Evolutionary conservation across 2,329 filamentous ascomycete species (phyloP).

Genomic region (Colletotrichum cordylinicola): DNA sequence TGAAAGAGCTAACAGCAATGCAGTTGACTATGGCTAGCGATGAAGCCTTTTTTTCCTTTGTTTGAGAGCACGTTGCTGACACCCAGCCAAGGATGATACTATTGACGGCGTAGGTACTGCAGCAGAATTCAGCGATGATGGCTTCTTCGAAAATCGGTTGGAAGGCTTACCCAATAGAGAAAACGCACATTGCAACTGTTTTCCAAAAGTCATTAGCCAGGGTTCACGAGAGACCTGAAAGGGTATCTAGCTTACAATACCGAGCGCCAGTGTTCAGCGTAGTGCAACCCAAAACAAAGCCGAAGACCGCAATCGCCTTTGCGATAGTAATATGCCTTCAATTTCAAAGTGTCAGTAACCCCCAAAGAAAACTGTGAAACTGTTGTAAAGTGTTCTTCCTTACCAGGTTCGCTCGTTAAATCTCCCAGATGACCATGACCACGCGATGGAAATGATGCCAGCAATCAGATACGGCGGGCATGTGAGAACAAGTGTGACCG

Average conservation of each 20-base stretch:
- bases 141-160: neutral
- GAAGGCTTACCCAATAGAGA: slow-evolving; percentile 22
- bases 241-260: slow-evolving; percentile 19
- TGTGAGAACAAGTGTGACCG: slow-evolving; percentile 48
- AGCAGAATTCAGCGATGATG: neutral
- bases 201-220: no score
- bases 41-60: slow-evolving; percentile 43
- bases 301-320: slow-evolving; percentile 13
- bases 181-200: slow-evolving; percentile 32
- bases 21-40: slow-evolving; percentile 36
- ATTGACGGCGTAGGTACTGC: slow-evolving; percentile 35
- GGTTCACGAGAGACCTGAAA: no score
- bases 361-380: neutral
- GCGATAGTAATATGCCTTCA: slow-evolving; percentile 11
- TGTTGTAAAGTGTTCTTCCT: neutral
- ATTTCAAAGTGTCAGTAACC: no score
- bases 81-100: slow-evolving; percentile 43
- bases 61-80: slow-evolving; percentile 39
- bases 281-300: slow-evolving; percentile 25
- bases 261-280: slow-evolving; percentile 34
- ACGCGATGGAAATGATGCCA: slow-evolving; percentile 40
- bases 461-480: slow-evolving; percentile 48
- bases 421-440: slow-evolving; percentile 28
- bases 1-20: slow-evolving; percentile 21
- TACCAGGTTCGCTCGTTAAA: slow-evolving; percentile 17